Evolutionary conservation across 2,329 filamentous ascomycete species (phyloP).

Genomic region (Phialocephala subalpina): DNA sequence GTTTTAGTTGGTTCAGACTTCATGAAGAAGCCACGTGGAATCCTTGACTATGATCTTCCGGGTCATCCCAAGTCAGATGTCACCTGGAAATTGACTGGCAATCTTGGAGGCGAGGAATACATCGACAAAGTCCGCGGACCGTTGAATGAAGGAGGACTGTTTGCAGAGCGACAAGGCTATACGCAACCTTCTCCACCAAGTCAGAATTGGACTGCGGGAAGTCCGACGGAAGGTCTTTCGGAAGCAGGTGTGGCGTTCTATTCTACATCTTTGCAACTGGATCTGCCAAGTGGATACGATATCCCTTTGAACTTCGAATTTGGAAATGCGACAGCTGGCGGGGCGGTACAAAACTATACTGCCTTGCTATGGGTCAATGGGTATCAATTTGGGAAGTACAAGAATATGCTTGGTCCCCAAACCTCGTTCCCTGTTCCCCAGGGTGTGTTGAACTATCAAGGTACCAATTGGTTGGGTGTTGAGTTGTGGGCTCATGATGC

Average conservation of each 20-base stretch:
- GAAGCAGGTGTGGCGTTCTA: conserved; percentile 66
- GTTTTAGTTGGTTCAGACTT: conserved; percentile 64
- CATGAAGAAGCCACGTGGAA: conserved; percentile 70
- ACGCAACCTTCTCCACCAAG: conserved; percentile 64
- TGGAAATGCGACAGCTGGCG: conserved; percentile 50
- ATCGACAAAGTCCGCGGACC: conserved; percentile 66
- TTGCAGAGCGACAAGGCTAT: conserved; percentile 68
- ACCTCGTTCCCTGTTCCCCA: conserved; percentile 75
- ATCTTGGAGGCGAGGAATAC: conserved; percentile 71
- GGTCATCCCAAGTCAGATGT: conserved; percentile 55
- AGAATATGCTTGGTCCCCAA: conserved; percentile 81
- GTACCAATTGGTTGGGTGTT: conserved; percentile 73
- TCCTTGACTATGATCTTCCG: conserved; percentile 65
- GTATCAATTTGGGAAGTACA: conserved; percentile 74
- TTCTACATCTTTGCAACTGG: conserved; percentile 60
- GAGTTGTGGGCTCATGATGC: conserved; percentile 67
- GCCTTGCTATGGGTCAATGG: conserved; percentile 77
- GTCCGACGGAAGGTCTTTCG: conserved; percentile 52
- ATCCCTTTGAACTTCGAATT: conserved; percentile 69
- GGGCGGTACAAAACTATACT: conserved; percentile 56
- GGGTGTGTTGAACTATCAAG: conserved; percentile 72
- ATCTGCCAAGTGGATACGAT: conserved; percentile 64
- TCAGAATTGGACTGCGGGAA: conserved; percentile 51
- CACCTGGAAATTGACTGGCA: conserved; percentile 73
- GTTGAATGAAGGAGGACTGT: conserved; percentile 72